Base-by-base conservation (phyloP, 306 rosid species). In the Trichosanthes truncata region DNA sequence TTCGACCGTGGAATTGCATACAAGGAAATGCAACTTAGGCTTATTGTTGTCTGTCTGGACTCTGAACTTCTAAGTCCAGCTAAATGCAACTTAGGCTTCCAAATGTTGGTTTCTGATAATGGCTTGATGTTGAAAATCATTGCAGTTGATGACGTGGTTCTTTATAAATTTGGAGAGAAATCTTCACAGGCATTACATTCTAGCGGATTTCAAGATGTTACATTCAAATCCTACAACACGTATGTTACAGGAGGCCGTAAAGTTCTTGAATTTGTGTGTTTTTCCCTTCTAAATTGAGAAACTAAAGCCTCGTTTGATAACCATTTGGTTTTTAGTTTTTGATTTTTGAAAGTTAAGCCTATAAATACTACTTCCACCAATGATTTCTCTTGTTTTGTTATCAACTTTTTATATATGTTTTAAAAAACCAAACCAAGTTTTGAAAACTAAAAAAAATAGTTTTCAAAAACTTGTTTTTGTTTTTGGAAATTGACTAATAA, bases 81-180 rank as follows among this genome's bases (percentile, higher is more conserved):
- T 71, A 12, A 12, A 12, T 41, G 52, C 31, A 71, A 71, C 36
- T 3, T 43, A 68, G 74, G 13, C 56, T 71, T 41, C 13, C 14
- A 25, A 31, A 48, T 73, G 48, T 49, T 77, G 23, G 69, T 2
- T 57, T 59, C 80, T 77, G 71, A 77, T 23, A 31, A 36, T 63
- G 81, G 75, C 35, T 79, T 51, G 51, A 40, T 52, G 45, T 29
- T 79, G 78, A 31, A 74, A 51, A 72, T 26, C 57, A 67, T 62
- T 89, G 86, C 92, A 96, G 98, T 82, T 74, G 99, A 96, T 79
- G 90, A 90, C 17, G 98, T 93, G 53, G 98, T 93, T 85, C 83
- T 71, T 3, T 90, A 75, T 61, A 91, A 93, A 83, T 91, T 91
- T 48, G 99, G 99, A n/a, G 99, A 93, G 84, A 91, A 89, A 85